Percentiles rank a stretch among this genome's conserved stretches.
phyloP scores from a whole-genome alignment of 2,329 filamentous ascomycete species.

The Ophiostoma himal-ulmi region DNA sequence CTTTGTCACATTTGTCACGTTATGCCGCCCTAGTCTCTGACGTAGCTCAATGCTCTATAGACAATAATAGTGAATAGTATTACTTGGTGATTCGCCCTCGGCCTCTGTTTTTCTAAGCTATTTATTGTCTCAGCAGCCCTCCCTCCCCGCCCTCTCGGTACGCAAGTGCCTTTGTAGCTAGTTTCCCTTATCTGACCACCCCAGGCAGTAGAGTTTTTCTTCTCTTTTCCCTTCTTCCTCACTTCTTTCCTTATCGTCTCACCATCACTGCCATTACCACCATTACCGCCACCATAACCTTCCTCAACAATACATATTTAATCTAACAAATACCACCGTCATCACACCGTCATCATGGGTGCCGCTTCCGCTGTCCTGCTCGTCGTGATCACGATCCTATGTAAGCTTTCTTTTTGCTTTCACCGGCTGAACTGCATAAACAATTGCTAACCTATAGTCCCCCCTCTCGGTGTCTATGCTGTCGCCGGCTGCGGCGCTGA shows the following conservation, averaged over 20 bases:
- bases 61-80: neutral
- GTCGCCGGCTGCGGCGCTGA: conserved; percentile 62
- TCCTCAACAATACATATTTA: neutral
- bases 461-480: conserved; percentile 58
- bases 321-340: neutral
- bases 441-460: conserved; percentile 43
- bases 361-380: conserved; percentile 44
- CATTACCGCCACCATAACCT: neutral
- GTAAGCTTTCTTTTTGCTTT: conserved; percentile 34
- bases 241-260: neutral
- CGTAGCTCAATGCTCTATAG: neutral
- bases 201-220: neutral
- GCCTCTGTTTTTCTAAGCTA: neutral
- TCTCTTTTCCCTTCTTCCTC: neutral
- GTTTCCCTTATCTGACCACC: conserved; percentile 1
- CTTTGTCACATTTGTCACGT: neutral
- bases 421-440: neutral
- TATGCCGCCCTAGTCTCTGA: neutral
- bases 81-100: neutral
- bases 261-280: neutral
- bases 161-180: neutral
- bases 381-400: conserved; percentile 48
- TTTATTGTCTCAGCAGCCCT: conserved; percentile 4
- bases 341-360: conserved; percentile 41
- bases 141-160: conserved; percentile 6